Evolutionary conservation across 73 alveolate species (phyloP).

Genomic region (Stentor coeruleus): DNA sequence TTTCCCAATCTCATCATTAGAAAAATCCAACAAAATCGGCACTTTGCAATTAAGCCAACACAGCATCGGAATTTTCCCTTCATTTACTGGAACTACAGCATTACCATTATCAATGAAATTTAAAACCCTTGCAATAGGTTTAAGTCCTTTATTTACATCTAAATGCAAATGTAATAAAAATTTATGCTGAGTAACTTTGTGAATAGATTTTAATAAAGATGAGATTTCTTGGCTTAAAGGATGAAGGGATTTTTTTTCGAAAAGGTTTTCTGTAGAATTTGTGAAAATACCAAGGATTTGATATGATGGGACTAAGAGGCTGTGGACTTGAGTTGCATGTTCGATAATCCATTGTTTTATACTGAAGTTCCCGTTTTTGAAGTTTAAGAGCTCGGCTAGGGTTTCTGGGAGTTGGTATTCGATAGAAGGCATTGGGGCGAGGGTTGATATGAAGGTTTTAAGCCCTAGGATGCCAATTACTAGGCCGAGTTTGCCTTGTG

Average conservation of each 20-base stretch:
- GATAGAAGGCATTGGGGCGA: not conserved
- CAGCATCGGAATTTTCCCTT: not conserved
- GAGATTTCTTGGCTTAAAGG: not conserved
- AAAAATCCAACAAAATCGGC: not conserved
- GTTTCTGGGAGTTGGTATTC: not conserved
- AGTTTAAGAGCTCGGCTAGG: not conserved
- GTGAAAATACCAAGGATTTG: not conserved
- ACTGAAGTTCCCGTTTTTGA: not conserved
- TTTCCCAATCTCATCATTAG: not conserved
- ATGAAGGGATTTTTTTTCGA: not conserved
- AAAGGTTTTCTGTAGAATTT: not conserved
- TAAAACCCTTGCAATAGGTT: conserved; percentile 5
- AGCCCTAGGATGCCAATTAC: not conserved
- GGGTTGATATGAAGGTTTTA: not conserved
- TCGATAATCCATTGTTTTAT: not conserved
- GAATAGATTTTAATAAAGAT: not conserved
- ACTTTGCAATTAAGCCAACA: not conserved
- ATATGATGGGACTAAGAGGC: not conserved
- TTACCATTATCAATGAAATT: no score
- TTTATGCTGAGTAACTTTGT: not conserved
- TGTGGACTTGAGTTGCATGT: not conserved
- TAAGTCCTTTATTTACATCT: not conserved
- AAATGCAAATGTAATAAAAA: not conserved
- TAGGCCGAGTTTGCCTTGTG: not conserved
- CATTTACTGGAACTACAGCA: not conserved